Conservation (phyloP, 345 rosid genomes). For the Geranium brycei region DNA sequence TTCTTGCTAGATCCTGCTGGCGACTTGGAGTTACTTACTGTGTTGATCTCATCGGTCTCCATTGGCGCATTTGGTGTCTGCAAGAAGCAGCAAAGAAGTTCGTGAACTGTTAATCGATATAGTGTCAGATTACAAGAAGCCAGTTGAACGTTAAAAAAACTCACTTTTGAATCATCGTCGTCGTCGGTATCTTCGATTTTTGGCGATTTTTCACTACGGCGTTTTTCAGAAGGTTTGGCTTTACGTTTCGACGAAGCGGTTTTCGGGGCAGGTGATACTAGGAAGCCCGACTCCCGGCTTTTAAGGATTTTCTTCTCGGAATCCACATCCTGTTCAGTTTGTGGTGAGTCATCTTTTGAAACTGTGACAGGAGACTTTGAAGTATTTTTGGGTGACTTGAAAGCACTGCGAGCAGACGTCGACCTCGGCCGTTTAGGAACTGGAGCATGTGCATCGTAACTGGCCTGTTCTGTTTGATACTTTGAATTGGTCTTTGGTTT, state of each 20-base stretch:
- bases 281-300: slow-evolving; percentile 23
- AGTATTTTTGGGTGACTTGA: slow-evolving; percentile 35
- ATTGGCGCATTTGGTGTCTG: slow-evolving; percentile 23
- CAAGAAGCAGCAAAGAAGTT: slow-evolving; percentile 3
- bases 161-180: slow-evolving; percentile 49
- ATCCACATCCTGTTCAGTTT: slow-evolving; percentile 19
- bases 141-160: slow-evolving; percentile 3
- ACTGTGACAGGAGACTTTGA: slow-evolving; percentile 22
- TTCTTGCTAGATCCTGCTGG: slow-evolving; percentile 48
- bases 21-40: slow-evolving; percentile 29
- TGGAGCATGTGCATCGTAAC: slow-evolving; percentile 35
- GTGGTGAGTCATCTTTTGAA: slow-evolving; percentile 24
- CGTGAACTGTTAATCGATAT: background rate
- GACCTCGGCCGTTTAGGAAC: slow-evolving; percentile 79
- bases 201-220: slow-evolving; percentile 24
- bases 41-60: slow-evolving; percentile 25
- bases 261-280: slow-evolving; percentile 25
- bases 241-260: slow-evolving; percentile 24
- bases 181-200: slow-evolving; percentile 36
- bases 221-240: slow-evolving; percentile 33
- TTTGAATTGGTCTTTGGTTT: slow-evolving; percentile 24
- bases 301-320: slow-evolving; percentile 5
- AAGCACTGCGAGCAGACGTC: slow-evolving; percentile 40
- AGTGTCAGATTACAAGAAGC: slow-evolving; percentile 4
- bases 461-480: slow-evolving; percentile 40